phyloP scores from a whole-genome alignment of 441 rosid species.

The Kokia cookei region DNA sequence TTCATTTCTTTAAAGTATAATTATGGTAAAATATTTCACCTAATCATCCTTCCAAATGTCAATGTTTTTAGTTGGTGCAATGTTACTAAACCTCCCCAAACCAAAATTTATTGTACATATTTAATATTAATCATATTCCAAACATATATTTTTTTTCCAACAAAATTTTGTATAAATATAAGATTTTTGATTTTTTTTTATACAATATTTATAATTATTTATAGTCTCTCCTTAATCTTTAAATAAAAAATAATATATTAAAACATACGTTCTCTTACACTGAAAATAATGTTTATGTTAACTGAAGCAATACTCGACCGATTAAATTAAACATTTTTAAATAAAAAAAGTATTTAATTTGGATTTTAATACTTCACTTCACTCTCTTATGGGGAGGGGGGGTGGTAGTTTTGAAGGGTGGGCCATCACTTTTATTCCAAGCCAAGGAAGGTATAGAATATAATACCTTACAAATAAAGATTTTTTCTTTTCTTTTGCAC shows the following conservation, averaged over 20 bases:
- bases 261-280: accelerated
- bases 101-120: neutral
- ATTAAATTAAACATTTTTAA: no score
- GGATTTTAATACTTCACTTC: neutral
- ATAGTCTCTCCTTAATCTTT: accelerated
- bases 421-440: slow-evolving; percentile 32
- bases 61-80: slow-evolving; percentile 24
- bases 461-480: neutral
- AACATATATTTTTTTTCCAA: neutral
- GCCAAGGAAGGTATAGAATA: slow-evolving; percentile 30
- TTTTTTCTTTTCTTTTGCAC: neutral
- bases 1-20: neutral
- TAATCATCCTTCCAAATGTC: slow-evolving; percentile 23
- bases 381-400: no score
- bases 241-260: accelerated
- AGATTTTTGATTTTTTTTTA: no score
- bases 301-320: no score
- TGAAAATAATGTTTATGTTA: no score
- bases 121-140: neutral
- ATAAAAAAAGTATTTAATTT: no score
- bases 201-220: accelerated
- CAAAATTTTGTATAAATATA: neutral
- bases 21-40: slow-evolving; percentile 1
- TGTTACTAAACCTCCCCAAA: neutral
- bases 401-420: neutral